A percentile compares a stretch with the other conserved stretches of the same genome.
Evolutionary conservation across 345 rosid species (phyloP).

Genomic region (Laguncularia racemosa): DNA sequence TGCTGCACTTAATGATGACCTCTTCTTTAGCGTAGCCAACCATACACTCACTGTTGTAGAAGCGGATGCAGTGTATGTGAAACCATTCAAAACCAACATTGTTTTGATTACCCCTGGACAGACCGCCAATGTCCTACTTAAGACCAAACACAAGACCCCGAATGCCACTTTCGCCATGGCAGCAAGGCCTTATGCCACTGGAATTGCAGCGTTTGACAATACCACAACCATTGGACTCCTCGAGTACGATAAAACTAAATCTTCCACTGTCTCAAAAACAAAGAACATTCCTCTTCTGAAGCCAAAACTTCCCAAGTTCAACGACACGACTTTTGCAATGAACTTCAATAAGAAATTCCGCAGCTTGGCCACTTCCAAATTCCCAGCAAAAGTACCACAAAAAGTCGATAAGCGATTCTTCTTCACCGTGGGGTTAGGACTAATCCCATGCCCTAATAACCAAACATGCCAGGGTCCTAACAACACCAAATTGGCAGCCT

Average conservation of each 20-base stretch:
- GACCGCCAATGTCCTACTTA: constrained; percentile 63
- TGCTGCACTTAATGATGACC: constrained; percentile 58
- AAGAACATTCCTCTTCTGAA: constrained; percentile 25
- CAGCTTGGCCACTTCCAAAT: constrained; percentile 30
- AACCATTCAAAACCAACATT: constrained; percentile 46
- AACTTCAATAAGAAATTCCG: constrained; percentile 27
- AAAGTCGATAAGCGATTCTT: constrained; percentile 33
- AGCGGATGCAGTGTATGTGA: constrained; percentile 60
- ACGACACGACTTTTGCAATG: constrained; percentile 31
- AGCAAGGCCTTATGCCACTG: constrained; percentile 38
- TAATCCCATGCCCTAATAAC: constrained; percentile 26
- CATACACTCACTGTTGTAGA: constrained; percentile 61
- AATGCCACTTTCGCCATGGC: constrained; percentile 25
- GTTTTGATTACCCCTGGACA: constrained; percentile 61
- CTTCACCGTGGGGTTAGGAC: constrained; percentile 46
- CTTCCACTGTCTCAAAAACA: constrained; percentile 13
- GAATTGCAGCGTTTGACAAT: constrained; percentile 39
- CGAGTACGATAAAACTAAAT: constrained; percentile 20
- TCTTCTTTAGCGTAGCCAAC: constrained; percentile 63
- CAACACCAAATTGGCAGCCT: constrained; percentile 30
- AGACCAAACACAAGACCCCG: constrained; percentile 24
- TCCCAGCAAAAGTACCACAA: constrained; percentile 43
- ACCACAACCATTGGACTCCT: constrained; percentile 37
- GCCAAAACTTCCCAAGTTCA: constrained; percentile 34
- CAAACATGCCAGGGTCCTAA: constrained; percentile 46